Percentiles rank a stretch among this genome's conserved stretches.
These are phyloP conservation scores for Cyanidium caldarium DNA, from an alignment of 23 red algal species.

Conservation along the genomic window DNA sequence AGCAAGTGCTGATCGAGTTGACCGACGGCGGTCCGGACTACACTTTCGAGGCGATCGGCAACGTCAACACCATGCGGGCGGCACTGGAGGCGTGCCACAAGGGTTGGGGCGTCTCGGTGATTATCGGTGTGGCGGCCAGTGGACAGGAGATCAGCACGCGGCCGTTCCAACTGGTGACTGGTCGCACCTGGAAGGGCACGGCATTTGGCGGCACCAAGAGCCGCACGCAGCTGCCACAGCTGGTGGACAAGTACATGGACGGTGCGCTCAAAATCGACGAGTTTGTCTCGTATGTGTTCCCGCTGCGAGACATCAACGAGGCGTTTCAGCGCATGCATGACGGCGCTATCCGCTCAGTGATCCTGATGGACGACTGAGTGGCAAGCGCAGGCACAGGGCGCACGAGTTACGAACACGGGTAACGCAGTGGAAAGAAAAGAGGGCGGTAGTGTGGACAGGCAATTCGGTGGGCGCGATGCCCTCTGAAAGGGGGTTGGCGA, in stretches of 20 bases:
- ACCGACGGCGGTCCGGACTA: slow-evolving; percentile 91
- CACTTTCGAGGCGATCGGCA: slow-evolving; percentile 90
- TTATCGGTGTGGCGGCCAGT: slow-evolving; percentile 85
- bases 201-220: slow-evolving; percentile 90
- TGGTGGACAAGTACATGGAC: slow-evolving; percentile 79
- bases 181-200: slow-evolving; percentile 69
- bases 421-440: no score
- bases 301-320: slow-evolving; percentile 53
- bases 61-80: slow-evolving; percentile 53
- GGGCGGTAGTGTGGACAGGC: no score
- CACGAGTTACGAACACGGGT: no score
- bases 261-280: slow-evolving; percentile 68
- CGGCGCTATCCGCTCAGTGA: slow-evolving; percentile 66
- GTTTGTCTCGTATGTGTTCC: slow-evolving; percentile 47
- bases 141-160: slow-evolving; percentile 73
- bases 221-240: slow-evolving; percentile 42
- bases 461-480: no score
- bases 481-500: no score
- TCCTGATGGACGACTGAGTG: slow-evolving; percentile 10
- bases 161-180: slow-evolving; percentile 97
- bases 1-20: slow-evolving; percentile 65
- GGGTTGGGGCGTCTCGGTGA: slow-evolving; percentile 83
- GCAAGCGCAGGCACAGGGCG: no score
- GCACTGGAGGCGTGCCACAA: slow-evolving; percentile 89
- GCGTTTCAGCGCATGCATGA: slow-evolving; percentile 80